Percentiles rank a stretch among this genome's conserved stretches.
Conservation (phyloP, 805 yeast genomes). For the Schwanniomyces yamadae region DNA sequence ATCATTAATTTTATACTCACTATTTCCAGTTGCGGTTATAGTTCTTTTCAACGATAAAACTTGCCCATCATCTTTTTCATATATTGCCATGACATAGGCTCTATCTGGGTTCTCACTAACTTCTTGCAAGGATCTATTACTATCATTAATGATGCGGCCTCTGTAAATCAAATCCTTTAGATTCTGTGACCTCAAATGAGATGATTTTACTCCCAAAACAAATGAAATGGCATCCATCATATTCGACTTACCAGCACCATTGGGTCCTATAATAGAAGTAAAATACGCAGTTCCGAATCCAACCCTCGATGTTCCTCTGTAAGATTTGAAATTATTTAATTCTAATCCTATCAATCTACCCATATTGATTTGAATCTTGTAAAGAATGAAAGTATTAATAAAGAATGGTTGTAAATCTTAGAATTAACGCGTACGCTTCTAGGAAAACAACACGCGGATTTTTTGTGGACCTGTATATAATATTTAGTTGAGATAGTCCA, state of each 20-base stretch:
- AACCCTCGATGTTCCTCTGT: constrained; percentile 68
- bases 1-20: constrained; percentile 68
- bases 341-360: constrained; percentile 81
- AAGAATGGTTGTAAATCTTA: constrained; percentile 1
- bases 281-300: constrained; percentile 84
- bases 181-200: constrained; percentile 71
- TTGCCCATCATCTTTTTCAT: constrained; percentile 62
- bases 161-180: constrained; percentile 79
- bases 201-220: constrained; percentile 80
- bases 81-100: constrained; percentile 79
- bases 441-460: constrained; percentile 1
- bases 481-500: too few relatives aligned
- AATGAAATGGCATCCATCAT: constrained; percentile 97
- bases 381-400: neutral
- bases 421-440: neutral
- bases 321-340: constrained; percentile 86
- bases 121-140: constrained; percentile 15
- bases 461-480: neutral
- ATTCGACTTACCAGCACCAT: constrained; percentile 96
- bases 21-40: constrained; percentile 55
- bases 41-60: constrained; percentile 61
- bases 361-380: constrained; percentile 43
- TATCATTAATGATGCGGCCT: constrained; percentile 38
- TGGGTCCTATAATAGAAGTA: constrained; percentile 95
- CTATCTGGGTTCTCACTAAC: constrained; percentile 39